Conservation (phyloP, 1,284 basidiomycete genomes). For the Ustilago esculenta region DNA sequence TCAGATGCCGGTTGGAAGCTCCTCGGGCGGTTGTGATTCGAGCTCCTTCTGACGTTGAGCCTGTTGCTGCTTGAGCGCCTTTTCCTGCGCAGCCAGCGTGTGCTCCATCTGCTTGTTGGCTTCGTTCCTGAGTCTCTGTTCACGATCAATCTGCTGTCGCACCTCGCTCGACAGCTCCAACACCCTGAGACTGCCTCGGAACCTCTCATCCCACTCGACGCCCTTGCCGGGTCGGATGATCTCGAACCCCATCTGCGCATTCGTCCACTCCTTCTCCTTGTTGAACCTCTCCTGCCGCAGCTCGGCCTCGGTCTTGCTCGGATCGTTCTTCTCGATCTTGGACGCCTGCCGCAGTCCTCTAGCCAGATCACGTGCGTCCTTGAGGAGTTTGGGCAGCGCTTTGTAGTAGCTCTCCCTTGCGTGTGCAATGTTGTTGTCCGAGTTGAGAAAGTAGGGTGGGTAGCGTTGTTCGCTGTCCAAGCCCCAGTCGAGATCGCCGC, state of each 20-base stretch:
- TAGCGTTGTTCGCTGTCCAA: constrained; percentile 76
- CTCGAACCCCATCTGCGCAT: constrained; percentile 79
- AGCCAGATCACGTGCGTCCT: constrained; percentile 79
- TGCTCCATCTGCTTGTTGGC: constrained; percentile 13
- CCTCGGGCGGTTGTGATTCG: constrained; percentile 38
- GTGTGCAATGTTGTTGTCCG: constrained; percentile 75
- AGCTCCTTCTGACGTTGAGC: constrained; percentile 27
- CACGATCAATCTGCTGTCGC: constrained; percentile 25
- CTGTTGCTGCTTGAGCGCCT: constrained; percentile 25
- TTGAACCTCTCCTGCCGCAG: constrained; percentile 71
- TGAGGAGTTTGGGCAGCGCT: constrained; percentile 76
- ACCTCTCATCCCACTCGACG: constrained; percentile 81
- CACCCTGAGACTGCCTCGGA: constrained; percentile 75
- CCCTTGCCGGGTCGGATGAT: constrained; percentile 75
- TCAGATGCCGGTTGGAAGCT: constrained; percentile 12
- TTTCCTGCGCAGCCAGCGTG: constrained; percentile 11
- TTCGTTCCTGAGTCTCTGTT: constrained; percentile 27
- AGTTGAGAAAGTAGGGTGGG: constrained; percentile 74
- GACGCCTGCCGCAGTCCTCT: constrained; percentile 83
- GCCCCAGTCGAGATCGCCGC: constrained; percentile 80
- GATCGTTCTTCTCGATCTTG: constrained; percentile 81
- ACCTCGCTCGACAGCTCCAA: constrained; percentile 44
- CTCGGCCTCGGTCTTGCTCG: constrained; percentile 86
- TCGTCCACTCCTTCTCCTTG: constrained; percentile 85
- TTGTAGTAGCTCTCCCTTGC: constrained; percentile 82